Evolutionary conservation across 2,329 filamentous ascomycete species (phyloP), one percentile per base, ranked within the genome.

Genomic region (Moelleriella libera): DNA sequence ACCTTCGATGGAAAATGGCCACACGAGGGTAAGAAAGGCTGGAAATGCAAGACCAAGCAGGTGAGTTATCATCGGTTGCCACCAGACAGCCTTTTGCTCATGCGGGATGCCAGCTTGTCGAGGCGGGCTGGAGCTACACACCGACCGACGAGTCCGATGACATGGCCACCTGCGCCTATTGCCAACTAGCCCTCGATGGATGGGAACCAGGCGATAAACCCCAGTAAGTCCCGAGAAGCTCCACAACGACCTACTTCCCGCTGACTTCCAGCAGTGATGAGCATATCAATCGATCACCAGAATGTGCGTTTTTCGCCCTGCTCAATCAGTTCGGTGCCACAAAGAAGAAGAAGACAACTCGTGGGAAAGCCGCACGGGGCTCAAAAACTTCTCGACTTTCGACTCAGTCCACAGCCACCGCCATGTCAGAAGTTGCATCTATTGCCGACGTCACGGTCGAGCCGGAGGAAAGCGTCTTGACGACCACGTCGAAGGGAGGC

Each of bases 151-250:
- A 90, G 42, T 87, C 82, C 10, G 83, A 92, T 53, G 92, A 98
- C 63, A 86, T 90, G 68, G 86, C 87, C 8, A 92, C 85, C 9
- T 98, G 92, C 61, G 76, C 85, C 30, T 96, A 97, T 66, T 98
- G 92, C 68, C 80, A 85, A 49, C 68, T 97, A 12, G 88, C 84
- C 9, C 75, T 98, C 9, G 90, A 97, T 63, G 88, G 88, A 6
- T 98, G 94, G 92, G 92, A 97, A 60, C 83, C 84, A 1, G 82
- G 83, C 50, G 92, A 98, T 62, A 87, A 94, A 60, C 92, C 92
- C 51, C 77, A 84, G 81, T 88, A 63, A 66, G 83, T 8, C 29
- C 28, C 30, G 5, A 29, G 11, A 37, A 11, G 21, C 14, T 12
- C 12, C 12, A 12, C 3, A 14, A 2, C 8, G 14, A 6, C 28